Evolutionary conservation across 1,284 basidiomycete species (phyloP), one percentile per base, ranked within the genome.

Genomic region (Pholiota adiposa): DNA sequence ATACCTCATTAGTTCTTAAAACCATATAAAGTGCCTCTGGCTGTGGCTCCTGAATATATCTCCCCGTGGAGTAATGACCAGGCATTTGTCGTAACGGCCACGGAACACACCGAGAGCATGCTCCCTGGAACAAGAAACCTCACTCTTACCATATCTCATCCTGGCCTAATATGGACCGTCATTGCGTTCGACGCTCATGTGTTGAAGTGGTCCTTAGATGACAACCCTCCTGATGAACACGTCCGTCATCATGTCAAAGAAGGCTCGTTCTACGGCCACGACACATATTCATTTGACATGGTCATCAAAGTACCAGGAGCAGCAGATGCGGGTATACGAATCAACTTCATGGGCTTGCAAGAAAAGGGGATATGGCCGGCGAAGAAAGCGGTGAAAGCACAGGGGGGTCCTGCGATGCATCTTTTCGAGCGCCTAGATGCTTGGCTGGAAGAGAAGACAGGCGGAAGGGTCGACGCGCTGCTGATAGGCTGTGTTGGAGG

Each of bases 141-240:
- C 52, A 89, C 86, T 4, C 71, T 98, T 31, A 77, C 82, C 46
- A 82, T 98, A 46, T 78, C 85, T 46, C 96, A 98, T 76, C 92
- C 93, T 1, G 90, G 89, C 9, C 75, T 96, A 31, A 96, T 96
- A 61, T 96, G 94, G 94, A 91, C 92, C 85, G 94, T 93, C 1
- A 84, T 99, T 55, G 92, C 94, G 0, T 98, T 99, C 69, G 91
- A 96, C 56, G 96, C 94, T 0, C 91, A 97, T 63, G 93, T 99
- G 6, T 73, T 96, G 16, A 77, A 84, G 56, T 98, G 97, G 97
- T 90, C 84, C 31, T 79, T 95, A 40, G 90, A 93, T 68, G 79
- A 88, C 63, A 83, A 85, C 58, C 90, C 93, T 0, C 93, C 94
- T 0, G 74, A 84, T 49, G 85, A 88, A 61, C 80, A 84, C 66